Evolutionary conservation across 2,329 filamentous ascomycete genomes (phyloP), one percentile per base, ranked within the genome.

Genomic region (Pseudonectria foliicola): DNA sequence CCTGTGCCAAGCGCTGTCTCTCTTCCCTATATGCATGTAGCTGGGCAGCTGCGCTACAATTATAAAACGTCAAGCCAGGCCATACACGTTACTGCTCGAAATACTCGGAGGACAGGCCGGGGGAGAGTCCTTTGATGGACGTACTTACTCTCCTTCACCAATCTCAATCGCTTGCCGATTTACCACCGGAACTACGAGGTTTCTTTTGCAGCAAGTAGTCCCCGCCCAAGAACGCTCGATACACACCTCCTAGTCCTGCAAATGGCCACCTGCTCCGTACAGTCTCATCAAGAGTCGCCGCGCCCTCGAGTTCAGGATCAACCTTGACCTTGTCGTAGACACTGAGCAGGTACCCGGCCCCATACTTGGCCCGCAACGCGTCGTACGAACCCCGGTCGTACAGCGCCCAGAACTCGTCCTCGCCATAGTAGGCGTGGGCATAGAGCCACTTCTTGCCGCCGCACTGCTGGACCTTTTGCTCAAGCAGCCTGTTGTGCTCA

Each of bases 391-490:
- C 47, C 25, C 67, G 63, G 50, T 82, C 72, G 41, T 83, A 85
- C 34, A 74, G 66, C 8, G 62, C 55, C 80, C 80, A 84, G 53
- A 85, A 85, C 44, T 85, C 80, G 0, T 73, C 68, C 51, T 81
- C 73, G 3, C 68, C 73, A 54, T 82, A 82, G 56, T 79, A 84
- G 0, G 77, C 75, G 38, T 84, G 79, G 1, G 79, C 78, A 43
- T 85, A 85, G 2, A 85, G 59, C 65, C 77, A 82, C 57, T 84
- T 84, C 63, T 76, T 78, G 6, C 81, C 81, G 3, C 71, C 66
- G 6, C 80, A 64, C 16, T 73, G 68, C 7, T 67, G 66, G 0
- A 83, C 64, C 35, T 72, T 75, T 7, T 63, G 59, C 57, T 85
- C 81, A 1, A 85, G 62, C 1, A 64, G 66, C 1, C 76, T 68